phyloP scores from a whole-genome alignment of 2,329 filamentous ascomycete genomes.

The Thermomyces lanuginosus region DNA sequence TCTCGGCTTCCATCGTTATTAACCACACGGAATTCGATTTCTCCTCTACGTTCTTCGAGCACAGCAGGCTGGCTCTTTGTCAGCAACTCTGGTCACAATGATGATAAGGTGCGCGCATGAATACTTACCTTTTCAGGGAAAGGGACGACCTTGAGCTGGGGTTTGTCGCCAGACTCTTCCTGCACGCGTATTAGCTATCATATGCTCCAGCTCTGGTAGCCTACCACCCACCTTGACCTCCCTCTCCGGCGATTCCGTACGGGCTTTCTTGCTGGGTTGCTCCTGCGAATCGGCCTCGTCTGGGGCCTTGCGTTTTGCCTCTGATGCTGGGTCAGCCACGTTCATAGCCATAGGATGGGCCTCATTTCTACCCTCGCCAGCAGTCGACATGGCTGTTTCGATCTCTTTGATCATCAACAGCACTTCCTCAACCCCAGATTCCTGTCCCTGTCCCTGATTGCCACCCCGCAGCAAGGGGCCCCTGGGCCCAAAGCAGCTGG shows the following conservation, averaged over 20 bases:
- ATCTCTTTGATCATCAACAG: no score
- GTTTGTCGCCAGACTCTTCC: conserved; percentile 28
- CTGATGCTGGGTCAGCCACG: conserved; percentile 8
- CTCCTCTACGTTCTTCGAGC: conserved; percentile 78
- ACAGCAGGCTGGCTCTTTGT: conserved; percentile 52
- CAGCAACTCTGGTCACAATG: conserved; percentile 10
- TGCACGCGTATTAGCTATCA: conserved; percentile 10
- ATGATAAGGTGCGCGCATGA: conserved; percentile 1
- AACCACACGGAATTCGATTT: conserved; percentile 93
- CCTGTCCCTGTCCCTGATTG: no score
- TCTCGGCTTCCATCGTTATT: conserved; percentile 87
- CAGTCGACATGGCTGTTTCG: conserved; percentile 13
- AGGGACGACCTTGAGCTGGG: conserved; percentile 49
- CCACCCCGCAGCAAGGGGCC: no score
- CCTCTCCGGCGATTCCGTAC: conserved; percentile 30
- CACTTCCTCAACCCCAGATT: no score
- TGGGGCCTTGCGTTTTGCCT: conserved; percentile 34
- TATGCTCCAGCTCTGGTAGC: neutral
- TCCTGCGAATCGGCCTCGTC: conserved; percentile 31
- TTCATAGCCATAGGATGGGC: neutral
- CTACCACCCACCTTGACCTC: conserved; percentile 14
- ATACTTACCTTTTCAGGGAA: conserved; percentile 68
- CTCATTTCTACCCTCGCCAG: conserved; percentile 18
- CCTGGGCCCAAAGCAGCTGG: no score
- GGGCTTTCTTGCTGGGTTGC: conserved; percentile 32